A percentile compares a stretch with the other conserved stretches of the same genome.
phyloP scores from a whole-genome alignment of 2,329 filamentous ascomycete species.

The Drechslerella stenobrocha region DNA sequence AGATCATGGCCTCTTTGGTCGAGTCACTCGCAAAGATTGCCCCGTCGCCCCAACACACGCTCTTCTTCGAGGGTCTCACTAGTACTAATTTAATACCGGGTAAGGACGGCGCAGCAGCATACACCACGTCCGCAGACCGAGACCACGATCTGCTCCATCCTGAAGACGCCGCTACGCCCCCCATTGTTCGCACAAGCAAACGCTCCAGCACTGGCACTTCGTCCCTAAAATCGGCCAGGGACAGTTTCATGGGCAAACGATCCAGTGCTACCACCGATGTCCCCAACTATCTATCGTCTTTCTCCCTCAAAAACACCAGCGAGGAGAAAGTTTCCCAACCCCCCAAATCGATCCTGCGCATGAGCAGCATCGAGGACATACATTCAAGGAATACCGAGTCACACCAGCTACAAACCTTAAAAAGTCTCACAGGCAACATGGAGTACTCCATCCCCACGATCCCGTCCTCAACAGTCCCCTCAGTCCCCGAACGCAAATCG shows the following conservation, averaged over 20 bases:
- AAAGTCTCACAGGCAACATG: constrained; percentile 45
- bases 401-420: constrained; percentile 47
- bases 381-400: constrained; percentile 49
- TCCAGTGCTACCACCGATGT: constrained; percentile 51
- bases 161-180: constrained; percentile 66
- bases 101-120: constrained; percentile 31
- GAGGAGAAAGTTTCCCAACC: constrained; percentile 43
- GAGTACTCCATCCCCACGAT: constrained; percentile 48
- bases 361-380: constrained; percentile 47
- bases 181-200: constrained; percentile 79
- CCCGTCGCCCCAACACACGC: constrained; percentile 52
- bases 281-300: constrained; percentile 53
- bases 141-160: constrained; percentile 58
- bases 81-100: constrained; percentile 43
- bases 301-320: constrained; percentile 49
- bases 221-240: constrained; percentile 46
- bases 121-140: constrained; percentile 33
- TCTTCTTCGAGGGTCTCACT: constrained; percentile 52
- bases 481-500: constrained; percentile 47
- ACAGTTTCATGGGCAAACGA: constrained; percentile 50
- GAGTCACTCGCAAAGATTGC: constrained; percentile 53
- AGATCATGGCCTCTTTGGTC: constrained; percentile 53
- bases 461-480: constrained; percentile 49
- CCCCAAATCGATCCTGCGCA: constrained; percentile 49
- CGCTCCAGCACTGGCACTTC: constrained; percentile 66